Base-by-base conservation (phyloP, 495 filamentous ascomycete species). In the Trichoderma virens region DNA sequence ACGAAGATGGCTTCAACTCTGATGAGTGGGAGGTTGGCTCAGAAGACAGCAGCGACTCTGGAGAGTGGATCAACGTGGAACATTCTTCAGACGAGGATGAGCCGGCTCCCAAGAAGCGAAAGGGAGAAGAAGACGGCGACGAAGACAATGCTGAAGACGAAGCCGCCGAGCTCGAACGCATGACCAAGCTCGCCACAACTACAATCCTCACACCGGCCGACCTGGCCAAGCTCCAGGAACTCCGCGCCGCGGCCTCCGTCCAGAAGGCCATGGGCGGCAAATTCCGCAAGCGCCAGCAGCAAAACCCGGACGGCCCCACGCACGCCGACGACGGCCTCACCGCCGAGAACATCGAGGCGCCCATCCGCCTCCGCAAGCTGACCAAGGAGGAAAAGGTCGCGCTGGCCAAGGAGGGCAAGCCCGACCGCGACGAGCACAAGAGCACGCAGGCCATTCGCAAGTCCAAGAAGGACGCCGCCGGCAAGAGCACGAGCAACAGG, bases 401-500 rank as follows among this genome's bases (percentile, higher is more conserved):
- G 9, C 79, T 87, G 65, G 91, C 90, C 1, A 87, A 81, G 70
- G 91, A 89, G 62, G 88, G 88, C 68, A 89, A 90, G 75, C 83
- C 83, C 0, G 83, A 86, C 34, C 83, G 88, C 16, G 80, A 84
- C 43, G 88, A 92, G 68, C 89, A 92, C 76, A 91, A 91, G 81
- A 88, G 85, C 65, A 91, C 89, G 65, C 86, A 88, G 63, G 91
- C 91, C 9, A 86, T 86, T 70, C 82, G 89, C 60, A 90, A 92
- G 78, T 83, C 91, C 74, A 88, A 90, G 76, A 96, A 95, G 82
- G 84, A 86, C 68, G 83, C 85, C 18, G 84, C 92, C 78, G 90
- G 92, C 65, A 97, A 98, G 83, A 93, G 89, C 75, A 90, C 90
- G 5, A 99, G 94, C 69, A 99, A 99, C 78, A 90, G 90, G 82